A percentile compares a stretch with the other conserved stretches of the same genome.
These are phyloP conservation scores for Rosa hybrid DNA, from an alignment of 331 rosid species.

Conservation along the genomic window DNA sequence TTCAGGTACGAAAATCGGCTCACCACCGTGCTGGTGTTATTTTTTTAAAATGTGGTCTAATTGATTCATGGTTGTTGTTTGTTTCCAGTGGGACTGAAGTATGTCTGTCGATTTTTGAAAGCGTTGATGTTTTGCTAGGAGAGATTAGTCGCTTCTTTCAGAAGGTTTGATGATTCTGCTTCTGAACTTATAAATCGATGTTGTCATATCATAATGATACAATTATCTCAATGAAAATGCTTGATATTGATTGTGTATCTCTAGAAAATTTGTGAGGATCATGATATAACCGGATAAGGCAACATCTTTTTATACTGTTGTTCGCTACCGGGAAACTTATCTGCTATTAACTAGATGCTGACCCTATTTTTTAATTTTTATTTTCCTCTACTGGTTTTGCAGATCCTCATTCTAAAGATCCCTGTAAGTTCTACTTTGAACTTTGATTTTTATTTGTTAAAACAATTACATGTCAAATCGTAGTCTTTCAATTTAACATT, in stretches of 20 bases:
- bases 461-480: neutral
- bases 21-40: neutral
- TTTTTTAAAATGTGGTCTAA: conserved; percentile 16
- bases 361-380: neutral
- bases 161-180: conserved; percentile 49
- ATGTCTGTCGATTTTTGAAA: conserved; percentile 43
- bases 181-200: neutral
- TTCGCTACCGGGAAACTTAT: neutral
- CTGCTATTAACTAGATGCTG: neutral
- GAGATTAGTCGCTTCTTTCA: conserved; percentile 57
- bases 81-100: conserved; percentile 85
- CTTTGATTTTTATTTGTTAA: neutral
- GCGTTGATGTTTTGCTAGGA: conserved; percentile 52
- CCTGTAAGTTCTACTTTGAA: conserved; percentile 57
- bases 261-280: neutral
- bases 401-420: conserved; percentile 67
- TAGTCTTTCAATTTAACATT: neutral
- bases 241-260: neutral
- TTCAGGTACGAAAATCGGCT: conserved; percentile 64
- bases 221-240: neutral
- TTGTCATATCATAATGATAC: neutral
- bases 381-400: conserved; percentile 38
- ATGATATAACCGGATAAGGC: neutral
- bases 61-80: conserved; percentile 15
- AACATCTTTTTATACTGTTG: neutral